These are phyloP conservation scores for Nevesoporus exiguus DNA, from an alignment of 768 basidiomycete genomes.

Conservation along the genomic window DNA sequence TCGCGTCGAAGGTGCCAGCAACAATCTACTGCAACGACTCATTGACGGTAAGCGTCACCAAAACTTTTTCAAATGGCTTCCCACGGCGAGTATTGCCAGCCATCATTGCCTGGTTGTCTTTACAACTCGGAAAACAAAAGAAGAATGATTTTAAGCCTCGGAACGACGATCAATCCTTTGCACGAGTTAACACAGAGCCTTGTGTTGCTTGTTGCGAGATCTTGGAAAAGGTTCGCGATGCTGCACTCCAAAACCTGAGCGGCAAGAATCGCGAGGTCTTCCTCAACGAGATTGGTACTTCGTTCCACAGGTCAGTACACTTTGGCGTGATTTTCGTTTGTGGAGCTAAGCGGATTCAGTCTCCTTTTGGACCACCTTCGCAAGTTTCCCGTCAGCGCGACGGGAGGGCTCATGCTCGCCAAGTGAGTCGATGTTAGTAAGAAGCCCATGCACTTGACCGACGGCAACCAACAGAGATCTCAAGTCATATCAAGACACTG, in stretches of 20 bases:
- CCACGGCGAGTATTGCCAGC: slow-evolving; percentile 38
- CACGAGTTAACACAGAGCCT: slow-evolving; percentile 91
- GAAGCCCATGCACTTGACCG: neutral
- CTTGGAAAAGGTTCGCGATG: slow-evolving; percentile 77
- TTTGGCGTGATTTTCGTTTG: neutral
- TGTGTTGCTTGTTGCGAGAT: slow-evolving; percentile 83
- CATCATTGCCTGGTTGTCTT: slow-evolving; percentile 68
- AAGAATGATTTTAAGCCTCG: slow-evolving; percentile 95
- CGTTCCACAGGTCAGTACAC: slow-evolving; percentile 75
- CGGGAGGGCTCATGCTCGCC: slow-evolving; percentile 96
- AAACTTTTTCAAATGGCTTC: neutral
- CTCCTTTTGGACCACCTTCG: slow-evolving; percentile 90
- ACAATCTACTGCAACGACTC: slow-evolving; percentile 73
- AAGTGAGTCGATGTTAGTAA: slow-evolving; percentile 61
- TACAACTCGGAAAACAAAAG: slow-evolving; percentile 87
- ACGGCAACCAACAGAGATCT: slow-evolving; percentile 63
- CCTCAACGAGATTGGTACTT: slow-evolving; percentile 88
- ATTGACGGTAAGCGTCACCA: slow-evolving; percentile 62
- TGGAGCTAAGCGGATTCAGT: slow-evolving; percentile 39
- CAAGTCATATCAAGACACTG: slow-evolving; percentile 91
- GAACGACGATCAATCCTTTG: slow-evolving; percentile 94
- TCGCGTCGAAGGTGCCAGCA: slow-evolving; percentile 79
- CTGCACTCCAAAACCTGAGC: slow-evolving; percentile 69
- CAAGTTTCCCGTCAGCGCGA: slow-evolving; percentile 95
- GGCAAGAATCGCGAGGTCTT: slow-evolving; percentile 94